A percentile compares a stretch with the other conserved stretches of the same genome.
Evolutionary conservation across 23 red algal species (phyloP).

Genomic region (Gracilaria vermiculophylla): DNA sequence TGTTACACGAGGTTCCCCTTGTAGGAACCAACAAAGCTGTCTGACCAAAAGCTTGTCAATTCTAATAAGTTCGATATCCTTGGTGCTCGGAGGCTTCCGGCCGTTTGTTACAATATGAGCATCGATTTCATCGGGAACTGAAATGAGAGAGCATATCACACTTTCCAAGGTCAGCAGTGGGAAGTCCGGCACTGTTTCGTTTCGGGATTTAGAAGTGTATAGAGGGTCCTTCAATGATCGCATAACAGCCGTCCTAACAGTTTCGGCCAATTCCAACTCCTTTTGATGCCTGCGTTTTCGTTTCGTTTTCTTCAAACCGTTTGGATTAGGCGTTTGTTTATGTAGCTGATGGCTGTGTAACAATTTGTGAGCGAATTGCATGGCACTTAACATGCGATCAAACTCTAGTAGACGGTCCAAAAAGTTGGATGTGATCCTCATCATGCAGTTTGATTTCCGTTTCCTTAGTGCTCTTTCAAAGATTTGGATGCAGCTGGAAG

Average conservation of each 20-base stretch:
- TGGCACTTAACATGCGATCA: constrained; percentile 48
- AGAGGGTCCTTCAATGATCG: neutral
- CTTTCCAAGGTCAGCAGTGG: constrained; percentile 23
- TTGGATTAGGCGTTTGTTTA: constrained; percentile 4
- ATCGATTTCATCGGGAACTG: constrained; percentile 49
- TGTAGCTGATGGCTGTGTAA: constrained; percentile 6
- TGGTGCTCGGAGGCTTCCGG: neutral
- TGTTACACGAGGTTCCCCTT: neutral
- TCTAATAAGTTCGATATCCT: constrained; percentile 54
- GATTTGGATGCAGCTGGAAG: neutral
- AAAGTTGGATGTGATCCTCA: neutral
- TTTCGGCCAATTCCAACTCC: constrained; percentile 1
- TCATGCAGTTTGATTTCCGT: neutral
- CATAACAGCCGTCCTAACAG: neutral
- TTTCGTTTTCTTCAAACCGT: neutral
- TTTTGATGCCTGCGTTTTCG: neutral
- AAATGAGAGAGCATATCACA: constrained; percentile 36
- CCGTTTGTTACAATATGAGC: neutral
- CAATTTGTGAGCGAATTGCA: constrained; percentile 44
- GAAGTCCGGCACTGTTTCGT: neutral
- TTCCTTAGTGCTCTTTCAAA: constrained; percentile 1
- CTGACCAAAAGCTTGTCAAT: constrained; percentile 51
- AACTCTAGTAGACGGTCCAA: constrained; percentile 51
- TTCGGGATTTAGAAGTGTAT: neutral
- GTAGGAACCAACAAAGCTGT: constrained; percentile 14